Evolutionary conservation across 2,329 filamentous ascomycete genomes (phyloP).

Genomic region (Paecilomyces sp.): DNA sequence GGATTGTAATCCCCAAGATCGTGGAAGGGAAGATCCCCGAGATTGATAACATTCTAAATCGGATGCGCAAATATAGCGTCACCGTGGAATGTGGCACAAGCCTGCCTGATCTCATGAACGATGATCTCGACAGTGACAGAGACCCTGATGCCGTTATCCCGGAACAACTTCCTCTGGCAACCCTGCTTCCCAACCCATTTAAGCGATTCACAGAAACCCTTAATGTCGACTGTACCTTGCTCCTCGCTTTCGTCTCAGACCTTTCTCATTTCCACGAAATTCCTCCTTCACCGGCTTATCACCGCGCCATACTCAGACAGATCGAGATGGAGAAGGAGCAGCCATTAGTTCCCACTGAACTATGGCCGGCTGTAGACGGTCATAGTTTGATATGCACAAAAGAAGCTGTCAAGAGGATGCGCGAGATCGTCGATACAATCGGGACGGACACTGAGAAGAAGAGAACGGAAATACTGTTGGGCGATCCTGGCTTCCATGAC

Average conservation of each 20-base stretch:
- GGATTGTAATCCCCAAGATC: conserved; percentile 56
- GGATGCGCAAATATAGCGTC: conserved; percentile 47
- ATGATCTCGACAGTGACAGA: conserved; percentile 2
- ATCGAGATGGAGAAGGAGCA: conserved; percentile 57
- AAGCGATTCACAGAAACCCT: conserved; percentile 36
- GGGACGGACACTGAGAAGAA: conserved; percentile 54
- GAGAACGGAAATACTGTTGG: conserved; percentile 54
- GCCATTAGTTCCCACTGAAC: conserved; percentile 51
- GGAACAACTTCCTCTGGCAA: conserved; percentile 16
- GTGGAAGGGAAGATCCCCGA: conserved; percentile 42
- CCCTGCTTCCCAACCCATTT: conserved; percentile 34
- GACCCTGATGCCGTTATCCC: conserved; percentile 6
- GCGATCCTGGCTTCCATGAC: conserved; percentile 32
- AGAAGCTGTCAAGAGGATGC: conserved; percentile 59
- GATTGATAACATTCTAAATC: conserved; percentile 50
- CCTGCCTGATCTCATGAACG: conserved; percentile 6
- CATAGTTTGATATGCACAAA: conserved; percentile 58
- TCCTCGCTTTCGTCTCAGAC: conserved; percentile 67
- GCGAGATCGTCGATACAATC: conserved; percentile 58
- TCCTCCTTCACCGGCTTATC: conserved; percentile 45
- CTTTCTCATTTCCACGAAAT: conserved; percentile 53
- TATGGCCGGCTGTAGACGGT: conserved; percentile 55
- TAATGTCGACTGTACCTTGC: conserved; percentile 53
- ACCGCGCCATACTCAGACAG: conserved; percentile 56
- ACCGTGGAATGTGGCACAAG: conserved; percentile 29